Evolutionary conservation across 768 basidiomycete species (phyloP).

Genomic region (Floccularia luteovirens): DNA sequence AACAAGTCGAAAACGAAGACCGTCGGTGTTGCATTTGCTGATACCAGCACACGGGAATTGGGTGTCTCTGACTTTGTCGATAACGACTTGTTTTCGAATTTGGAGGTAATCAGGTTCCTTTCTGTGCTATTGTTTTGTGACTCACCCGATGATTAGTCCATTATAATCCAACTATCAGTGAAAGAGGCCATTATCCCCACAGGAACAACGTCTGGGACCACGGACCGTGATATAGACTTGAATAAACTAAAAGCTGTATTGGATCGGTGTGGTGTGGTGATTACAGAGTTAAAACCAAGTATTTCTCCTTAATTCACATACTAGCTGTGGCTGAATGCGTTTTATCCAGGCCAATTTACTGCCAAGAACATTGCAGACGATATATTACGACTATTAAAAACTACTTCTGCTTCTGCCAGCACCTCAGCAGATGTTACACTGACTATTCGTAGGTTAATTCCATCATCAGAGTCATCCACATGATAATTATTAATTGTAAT

Average conservation of each 20-base stretch:
- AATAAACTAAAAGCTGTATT: conserved; percentile 81
- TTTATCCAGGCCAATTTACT: conserved; percentile 69
- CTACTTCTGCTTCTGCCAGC: conserved; percentile 25
- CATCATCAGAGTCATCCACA: background rate
- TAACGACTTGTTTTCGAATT: conserved; percentile 93
- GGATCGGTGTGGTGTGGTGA: conserved; percentile 84
- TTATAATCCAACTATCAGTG: conserved; percentile 93
- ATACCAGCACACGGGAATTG: conserved; percentile 77
- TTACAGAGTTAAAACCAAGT: conserved; percentile 89
- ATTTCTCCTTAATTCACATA: no score
- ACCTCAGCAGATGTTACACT: conserved; percentile 39
- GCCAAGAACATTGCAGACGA: conserved; percentile 77
- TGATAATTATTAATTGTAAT: background rate
- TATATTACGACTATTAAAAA: conserved; percentile 60
- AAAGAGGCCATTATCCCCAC: conserved; percentile 88
- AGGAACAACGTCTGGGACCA: conserved; percentile 63
- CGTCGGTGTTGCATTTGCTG: conserved; percentile 87
- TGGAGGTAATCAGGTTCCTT: conserved; percentile 54
- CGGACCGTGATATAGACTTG: conserved; percentile 82
- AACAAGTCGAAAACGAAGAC: conserved; percentile 58
- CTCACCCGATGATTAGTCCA: conserved; percentile 48
- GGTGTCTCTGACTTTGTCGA: conserved; percentile 91
- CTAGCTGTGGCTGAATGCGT: conserved; percentile 1
- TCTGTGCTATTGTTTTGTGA: background rate
- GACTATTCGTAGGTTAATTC: conserved; percentile 40